Evolutionary conservation across 1,284 basidiomycete species (phyloP), one percentile per base, ranked within the genome.

Genomic region (Trametes hirsuta): DNA sequence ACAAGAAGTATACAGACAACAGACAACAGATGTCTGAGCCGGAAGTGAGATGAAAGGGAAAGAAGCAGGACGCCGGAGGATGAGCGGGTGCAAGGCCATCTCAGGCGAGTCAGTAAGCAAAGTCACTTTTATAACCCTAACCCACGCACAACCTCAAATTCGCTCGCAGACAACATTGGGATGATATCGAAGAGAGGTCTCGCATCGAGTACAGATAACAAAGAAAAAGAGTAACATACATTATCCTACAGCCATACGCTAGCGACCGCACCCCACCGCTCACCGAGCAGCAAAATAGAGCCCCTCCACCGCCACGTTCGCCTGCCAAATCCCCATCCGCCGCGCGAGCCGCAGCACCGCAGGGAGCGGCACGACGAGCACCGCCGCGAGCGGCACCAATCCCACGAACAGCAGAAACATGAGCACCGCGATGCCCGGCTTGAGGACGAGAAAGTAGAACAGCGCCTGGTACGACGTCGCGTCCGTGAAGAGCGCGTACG

Each of bases 401-500:
- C 83, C 73, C 18, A 89, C 40, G 47, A 91, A 71, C 14, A 77
- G 66, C 14, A 90, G 69, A 5, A 82, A 81, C 34, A 92, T 75
- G 18, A 88, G 75, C n/a, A 93, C 72, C 3, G 90, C 91, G 71
- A 93, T 88, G 40, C 84, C 80, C 2, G 91, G 88, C 72, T 93
- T 93, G 77, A 93, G 86, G 56, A 93, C 87, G 58, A 93, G 81
- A 74, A 93, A 93, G 72, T 93, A 93, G 77, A 93, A 92, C 4
- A 93, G 79, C 0, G 91, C 86, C 75, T 89, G 88, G 71, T 91
- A 92, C 24, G 89, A 88, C 12, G 87, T 90, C 42, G 87, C 76
- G 68, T 92, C 90, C 46, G 86, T 86, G 71, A 92, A 91, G 89
- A 92, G 90, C n/a, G 86, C 80, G 66, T 90, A 90, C 2, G 87